Evolutionary conservation across 768 basidiomycete genomes (phyloP).

Genomic region (Suillus subalutaceus): DNA sequence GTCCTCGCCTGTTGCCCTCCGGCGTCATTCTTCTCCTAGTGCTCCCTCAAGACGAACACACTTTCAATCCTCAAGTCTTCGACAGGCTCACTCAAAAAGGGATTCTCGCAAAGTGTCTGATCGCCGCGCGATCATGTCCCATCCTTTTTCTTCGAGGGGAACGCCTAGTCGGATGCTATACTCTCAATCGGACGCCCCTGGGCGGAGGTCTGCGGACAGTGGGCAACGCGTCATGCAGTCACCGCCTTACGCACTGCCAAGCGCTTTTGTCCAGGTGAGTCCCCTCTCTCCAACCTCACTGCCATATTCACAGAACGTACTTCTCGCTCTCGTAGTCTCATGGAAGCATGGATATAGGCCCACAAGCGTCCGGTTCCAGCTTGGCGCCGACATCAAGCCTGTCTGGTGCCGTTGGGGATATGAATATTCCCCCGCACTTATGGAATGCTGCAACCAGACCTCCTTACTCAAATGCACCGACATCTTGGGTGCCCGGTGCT

Average conservation of each 20-base stretch:
- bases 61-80: slow-evolving; percentile 36
- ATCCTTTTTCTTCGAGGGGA: slow-evolving; percentile 24
- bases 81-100: slow-evolving; percentile 24
- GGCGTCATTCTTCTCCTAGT: slow-evolving; percentile 33
- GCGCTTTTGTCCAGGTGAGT: slow-evolving; percentile 42
- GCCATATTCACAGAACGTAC: slow-evolving; percentile 15
- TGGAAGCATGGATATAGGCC: slow-evolving; percentile 24
- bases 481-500: slow-evolving; percentile 13
- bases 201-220: slow-evolving; percentile 43
- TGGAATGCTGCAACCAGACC: slow-evolving; percentile 27
- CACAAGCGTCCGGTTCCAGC: slow-evolving; percentile 42
- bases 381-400: slow-evolving; percentile 51
- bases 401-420: slow-evolving; percentile 66
- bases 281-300: slow-evolving; percentile 13
- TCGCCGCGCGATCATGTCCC: slow-evolving; percentile 20
- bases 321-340: slow-evolving; percentile 27
- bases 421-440: slow-evolving; percentile 40
- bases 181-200: slow-evolving; percentile 36
- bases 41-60: slow-evolving; percentile 40
- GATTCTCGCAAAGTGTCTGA: slow-evolving; percentile 34
- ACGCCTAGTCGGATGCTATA: slow-evolving; percentile 30
- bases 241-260: slow-evolving; percentile 31
- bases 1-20: slow-evolving; percentile 35
- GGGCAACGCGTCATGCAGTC: slow-evolving; percentile 37
- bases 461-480: slow-evolving; percentile 18